Evolutionary conservation across 2,329 filamentous ascomycete species (phyloP).

Genomic region (Elsinoe fawcettii): DNA sequence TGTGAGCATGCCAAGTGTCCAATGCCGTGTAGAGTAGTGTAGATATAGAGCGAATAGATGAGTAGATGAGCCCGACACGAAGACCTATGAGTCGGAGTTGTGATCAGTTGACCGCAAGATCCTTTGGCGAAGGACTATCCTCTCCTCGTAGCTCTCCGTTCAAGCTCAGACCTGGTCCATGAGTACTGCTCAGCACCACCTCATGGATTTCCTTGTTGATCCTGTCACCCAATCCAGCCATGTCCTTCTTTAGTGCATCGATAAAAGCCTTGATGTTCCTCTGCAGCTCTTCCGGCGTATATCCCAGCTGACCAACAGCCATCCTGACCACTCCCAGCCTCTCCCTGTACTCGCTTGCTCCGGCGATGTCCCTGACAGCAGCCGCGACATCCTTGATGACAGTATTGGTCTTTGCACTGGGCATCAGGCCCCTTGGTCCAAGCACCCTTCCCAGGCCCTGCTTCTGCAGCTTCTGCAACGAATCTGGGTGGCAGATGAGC

Average conservation of each 20-base stretch:
- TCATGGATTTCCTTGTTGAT: conserved; percentile 66
- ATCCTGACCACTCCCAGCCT: conserved; percentile 74
- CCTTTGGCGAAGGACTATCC: conserved; percentile 43
- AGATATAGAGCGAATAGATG: conserved; percentile 2
- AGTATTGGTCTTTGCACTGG: conserved; percentile 77
- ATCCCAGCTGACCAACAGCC: conserved; percentile 83
- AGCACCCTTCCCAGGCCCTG: conserved; percentile 71
- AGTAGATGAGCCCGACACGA: not conserved
- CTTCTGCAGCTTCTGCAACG: conserved; percentile 70
- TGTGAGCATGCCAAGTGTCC: conserved; percentile 23
- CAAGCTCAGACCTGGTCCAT: conserved; percentile 78
- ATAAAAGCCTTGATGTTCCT: conserved; percentile 76
- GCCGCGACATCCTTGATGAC: conserved; percentile 71
- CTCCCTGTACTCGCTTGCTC: conserved; percentile 82
- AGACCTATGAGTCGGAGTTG: too few species aligned
- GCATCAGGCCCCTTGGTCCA: conserved; percentile 89
- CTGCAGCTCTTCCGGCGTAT: conserved; percentile 78
- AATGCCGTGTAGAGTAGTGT: conserved; percentile 8
- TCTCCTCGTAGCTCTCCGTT: conserved; percentile 67
- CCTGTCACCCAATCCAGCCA: conserved; percentile 55
- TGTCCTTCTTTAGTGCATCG: conserved; percentile 68
- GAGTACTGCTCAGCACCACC: conserved; percentile 75
- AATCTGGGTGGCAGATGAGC: conserved; percentile 76
- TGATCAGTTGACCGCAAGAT: conserved; percentile 22
- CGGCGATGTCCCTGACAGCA: conserved; percentile 74